These are phyloP conservation scores for Acrocalymma vagum DNA, from an alignment of 2,329 filamentous ascomycete species.

Conservation along the genomic window DNA sequence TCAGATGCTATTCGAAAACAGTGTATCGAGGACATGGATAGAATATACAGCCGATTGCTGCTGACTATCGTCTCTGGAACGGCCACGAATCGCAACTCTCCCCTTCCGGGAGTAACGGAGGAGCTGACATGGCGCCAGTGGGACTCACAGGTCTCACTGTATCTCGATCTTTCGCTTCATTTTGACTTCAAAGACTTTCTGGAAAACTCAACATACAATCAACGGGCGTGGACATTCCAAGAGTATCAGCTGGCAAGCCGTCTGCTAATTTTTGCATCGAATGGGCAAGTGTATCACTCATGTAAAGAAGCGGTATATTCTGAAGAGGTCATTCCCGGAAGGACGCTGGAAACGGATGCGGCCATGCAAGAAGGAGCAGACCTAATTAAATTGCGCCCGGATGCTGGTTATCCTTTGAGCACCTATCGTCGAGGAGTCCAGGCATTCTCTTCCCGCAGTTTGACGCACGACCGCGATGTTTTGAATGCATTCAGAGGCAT, in stretches of 20 bases:
- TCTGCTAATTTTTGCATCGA: slow-evolving; percentile 8
- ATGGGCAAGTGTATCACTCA: slow-evolving; percentile 6
- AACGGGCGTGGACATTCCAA: slow-evolving; percentile 10
- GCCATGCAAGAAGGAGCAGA: too few relatives aligned
- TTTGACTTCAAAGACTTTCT: slow-evolving; percentile 12
- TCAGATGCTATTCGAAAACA: slow-evolving; percentile 1
- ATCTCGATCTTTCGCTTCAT: slow-evolving; percentile 3
- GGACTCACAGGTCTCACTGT: neutral
- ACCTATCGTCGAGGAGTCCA: too few relatives aligned
- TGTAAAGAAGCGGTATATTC: slow-evolving; percentile 11
- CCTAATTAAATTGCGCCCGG: too few relatives aligned
- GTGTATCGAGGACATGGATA: slow-evolving; percentile 8
- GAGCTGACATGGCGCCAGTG: neutral
- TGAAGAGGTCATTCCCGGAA: too few relatives aligned
- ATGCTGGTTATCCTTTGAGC: too few relatives aligned
- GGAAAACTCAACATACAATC: slow-evolving; percentile 4
- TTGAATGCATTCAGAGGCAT: too few relatives aligned
- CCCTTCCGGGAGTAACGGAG: neutral
- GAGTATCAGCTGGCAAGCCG: slow-evolving; percentile 5
- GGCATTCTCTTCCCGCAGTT: too few relatives aligned
- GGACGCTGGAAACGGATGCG: too few relatives aligned
- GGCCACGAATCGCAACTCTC: neutral
- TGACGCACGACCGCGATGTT: too few relatives aligned
- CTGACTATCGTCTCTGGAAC: slow-evolving; percentile 9
- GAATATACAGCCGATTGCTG: slow-evolving; percentile 9